Evolutionary conservation across 306 rosid species (phyloP).

Genomic region (Lathyrus aphaca): DNA sequence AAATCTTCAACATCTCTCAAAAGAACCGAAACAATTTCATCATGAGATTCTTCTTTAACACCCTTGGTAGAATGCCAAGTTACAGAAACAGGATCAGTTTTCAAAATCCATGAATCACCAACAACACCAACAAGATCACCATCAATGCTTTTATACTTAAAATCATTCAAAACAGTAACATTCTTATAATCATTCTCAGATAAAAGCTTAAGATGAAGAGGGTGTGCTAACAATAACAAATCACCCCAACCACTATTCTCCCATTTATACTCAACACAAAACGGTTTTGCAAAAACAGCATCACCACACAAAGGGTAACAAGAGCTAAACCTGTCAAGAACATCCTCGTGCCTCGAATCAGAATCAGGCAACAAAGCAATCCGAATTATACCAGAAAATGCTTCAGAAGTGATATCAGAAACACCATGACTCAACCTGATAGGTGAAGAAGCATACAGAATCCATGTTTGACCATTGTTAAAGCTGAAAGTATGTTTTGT

Average conservation of each 20-base stretch:
- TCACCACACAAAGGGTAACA: slow-evolving; percentile 82
- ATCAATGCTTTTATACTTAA: slow-evolving; percentile 73
- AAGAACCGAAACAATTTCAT: slow-evolving; percentile 66
- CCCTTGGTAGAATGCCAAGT: slow-evolving; percentile 81
- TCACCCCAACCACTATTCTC: slow-evolving; percentile 75
- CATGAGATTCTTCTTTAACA: slow-evolving; percentile 48
- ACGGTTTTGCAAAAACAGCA: slow-evolving; percentile 60
- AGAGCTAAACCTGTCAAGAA: slow-evolving; percentile 66
- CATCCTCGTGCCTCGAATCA: slow-evolving; percentile 42
- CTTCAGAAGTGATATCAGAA: slow-evolving; percentile 53
- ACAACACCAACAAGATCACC: slow-evolving; percentile 90
- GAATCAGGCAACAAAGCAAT: slow-evolving; percentile 68
- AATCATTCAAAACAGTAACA: slow-evolving; percentile 56
- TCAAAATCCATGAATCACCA: slow-evolving; percentile 79
- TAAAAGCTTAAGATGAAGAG: slow-evolving; percentile 73
- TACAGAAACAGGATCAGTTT: slow-evolving; percentile 66
- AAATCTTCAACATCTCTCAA: slow-evolving; percentile 63
- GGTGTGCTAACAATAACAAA: slow-evolving; percentile 84
- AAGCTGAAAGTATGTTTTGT: slow-evolving; percentile 67
- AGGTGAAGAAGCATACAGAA: slow-evolving; percentile 65
- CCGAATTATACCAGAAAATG: slow-evolving; percentile 65
- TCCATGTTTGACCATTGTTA: slow-evolving; percentile 83
- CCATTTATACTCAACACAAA: slow-evolving; percentile 66
- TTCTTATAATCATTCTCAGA: slow-evolving; percentile 31
- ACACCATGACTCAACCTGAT: slow-evolving; percentile 45